Evolutionary conservation across 176 grass and related monocot genomes (phyloP).

Genomic region (Otatea glauca): DNA sequence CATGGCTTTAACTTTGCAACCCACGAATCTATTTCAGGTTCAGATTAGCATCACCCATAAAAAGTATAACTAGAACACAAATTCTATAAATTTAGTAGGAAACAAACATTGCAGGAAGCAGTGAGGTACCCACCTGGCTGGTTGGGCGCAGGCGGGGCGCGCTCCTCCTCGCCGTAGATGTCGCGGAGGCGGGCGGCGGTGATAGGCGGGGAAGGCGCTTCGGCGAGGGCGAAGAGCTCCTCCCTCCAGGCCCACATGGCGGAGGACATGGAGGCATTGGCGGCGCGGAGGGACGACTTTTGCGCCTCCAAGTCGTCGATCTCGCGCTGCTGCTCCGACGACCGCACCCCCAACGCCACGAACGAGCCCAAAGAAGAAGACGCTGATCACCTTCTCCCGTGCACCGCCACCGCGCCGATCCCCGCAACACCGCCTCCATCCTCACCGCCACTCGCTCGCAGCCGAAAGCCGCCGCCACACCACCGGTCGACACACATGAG

Average conservation of each 20-base stretch:
- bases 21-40: background rate
- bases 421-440: conserved; percentile 63
- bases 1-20: background rate
- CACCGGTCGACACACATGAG: background rate
- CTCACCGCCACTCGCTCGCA: background rate
- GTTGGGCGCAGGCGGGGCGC: background rate
- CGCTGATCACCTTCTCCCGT: conserved; percentile 34
- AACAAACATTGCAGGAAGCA: background rate
- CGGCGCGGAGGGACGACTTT: conserved; percentile 64
- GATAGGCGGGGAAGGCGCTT: conserved; percentile 60
- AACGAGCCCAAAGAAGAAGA: conserved; percentile 68
- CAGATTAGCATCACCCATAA: background rate
- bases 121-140: conserved; percentile 30
- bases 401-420: background rate
- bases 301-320: conserved; percentile 65
- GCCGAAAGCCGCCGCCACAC: conserved; percentile 16
- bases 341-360: conserved; percentile 56
- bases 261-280: conserved; percentile 61
- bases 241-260: conserved; percentile 80
- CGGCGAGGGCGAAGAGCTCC: conserved; percentile 75
- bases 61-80: background rate
- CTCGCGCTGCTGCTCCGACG: conserved; percentile 73
- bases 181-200: conserved; percentile 61
- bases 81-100: background rate
- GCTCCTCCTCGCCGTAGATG: conserved; percentile 82